A percentile compares a stretch with the other conserved stretches of the same genome.
Evolutionary conservation across 2,329 filamentous ascomycete species (phyloP).

Genomic region (Hypoxylon sp.): DNA sequence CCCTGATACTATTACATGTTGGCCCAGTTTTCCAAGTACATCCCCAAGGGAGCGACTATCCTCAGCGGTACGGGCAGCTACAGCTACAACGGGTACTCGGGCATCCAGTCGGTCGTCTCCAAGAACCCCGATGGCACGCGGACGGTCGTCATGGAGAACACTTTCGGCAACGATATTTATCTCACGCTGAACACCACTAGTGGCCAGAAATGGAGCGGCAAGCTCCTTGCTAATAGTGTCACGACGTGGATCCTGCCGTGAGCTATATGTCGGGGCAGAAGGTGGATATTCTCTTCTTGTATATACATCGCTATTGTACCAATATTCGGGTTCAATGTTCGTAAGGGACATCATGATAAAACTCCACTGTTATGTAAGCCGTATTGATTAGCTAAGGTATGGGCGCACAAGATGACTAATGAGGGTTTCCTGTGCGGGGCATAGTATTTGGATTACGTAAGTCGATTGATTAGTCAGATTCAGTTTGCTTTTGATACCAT

Average conservation of each 20-base stretch:
- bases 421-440: no score
- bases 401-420: no score
- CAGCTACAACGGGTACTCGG: constrained; percentile 57
- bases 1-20: constrained; percentile 64
- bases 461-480: no score
- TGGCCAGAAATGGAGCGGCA: constrained; percentile 59
- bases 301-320: not conserved
- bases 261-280: constrained; percentile 6
- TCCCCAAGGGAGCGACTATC: constrained; percentile 61
- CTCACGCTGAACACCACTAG: constrained; percentile 56
- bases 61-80: constrained; percentile 62
- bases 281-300: constrained; percentile 7
- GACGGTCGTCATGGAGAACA: constrained; percentile 64
- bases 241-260: constrained; percentile 59
- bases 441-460: no score
- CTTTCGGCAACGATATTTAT: constrained; percentile 62
- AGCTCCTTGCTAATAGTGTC: constrained; percentile 55
- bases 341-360: no score
- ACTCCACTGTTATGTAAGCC: no score
- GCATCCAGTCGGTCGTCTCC: constrained; percentile 62
- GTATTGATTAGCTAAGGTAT: no score
- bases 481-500: no score
- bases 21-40: constrained; percentile 66
- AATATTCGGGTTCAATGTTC: no score
- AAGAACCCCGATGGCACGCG: constrained; percentile 63